Base-by-base conservation (phyloP, 495 filamentous ascomycete species). In the Amniculicola lignicola region DNA sequence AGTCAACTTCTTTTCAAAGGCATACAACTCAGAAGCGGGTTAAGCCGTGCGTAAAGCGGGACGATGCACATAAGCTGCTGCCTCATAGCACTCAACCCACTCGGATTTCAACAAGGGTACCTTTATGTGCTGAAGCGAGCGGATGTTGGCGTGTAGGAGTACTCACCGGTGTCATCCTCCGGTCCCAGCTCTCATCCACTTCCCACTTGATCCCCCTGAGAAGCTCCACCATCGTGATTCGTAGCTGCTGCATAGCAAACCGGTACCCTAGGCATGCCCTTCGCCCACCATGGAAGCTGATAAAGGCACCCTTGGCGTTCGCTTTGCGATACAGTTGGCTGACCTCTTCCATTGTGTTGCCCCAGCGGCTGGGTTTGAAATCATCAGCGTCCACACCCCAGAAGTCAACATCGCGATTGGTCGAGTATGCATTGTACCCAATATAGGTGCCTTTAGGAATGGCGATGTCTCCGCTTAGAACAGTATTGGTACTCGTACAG, bases 341-440 rank as follows among this genome's bases (percentile, higher is more conserved):
- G 37, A 75, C 72, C n/a, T 63, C 64, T 18, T 70, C 66, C 0
- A 67, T 51, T 12, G 41, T 68, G 0, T 4, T 37, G 0, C 72
- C 73, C 73, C 73, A 75, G n/a, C 73, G 56, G 41, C 70, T 65
- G 0, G 73, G 72, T 2, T 39, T 51, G 35, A 75, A 72, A 2
- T 62, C 64, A 2, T 57, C 24, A 2, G 70, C 68, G 29, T 63
- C 57, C 0, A 25, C 4, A 0, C 72, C 72, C 72, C 72, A 75
- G 22, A 66, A 46, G 0, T 18, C 29, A 1, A 51, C 42, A 42
- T 71, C 65, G 7, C 64, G 66, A 31, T 74, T 70, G 11, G 69
- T 67, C 6, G 64, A 63, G 46, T 65, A 70, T 0, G 67, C 67
- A 43, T 71, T 73, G 66, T 69, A 75, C 1, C 69, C 72, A 7